phyloP scores from a whole-genome alignment of 805 yeast genomes.

The Kuraishia hungarica region DNA sequence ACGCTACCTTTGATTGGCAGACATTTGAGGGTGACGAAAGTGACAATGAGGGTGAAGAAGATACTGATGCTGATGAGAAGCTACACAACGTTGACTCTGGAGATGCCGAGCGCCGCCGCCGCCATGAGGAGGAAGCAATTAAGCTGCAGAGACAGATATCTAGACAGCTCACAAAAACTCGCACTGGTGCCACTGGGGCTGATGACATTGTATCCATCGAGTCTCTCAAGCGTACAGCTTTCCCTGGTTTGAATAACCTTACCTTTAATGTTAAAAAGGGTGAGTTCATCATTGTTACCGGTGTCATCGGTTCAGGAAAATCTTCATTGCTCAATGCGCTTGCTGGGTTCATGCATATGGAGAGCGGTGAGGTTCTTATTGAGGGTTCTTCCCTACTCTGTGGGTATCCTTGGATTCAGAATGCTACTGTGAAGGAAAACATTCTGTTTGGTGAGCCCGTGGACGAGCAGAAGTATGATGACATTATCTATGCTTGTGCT shows the following conservation, averaged over 20 bases:
- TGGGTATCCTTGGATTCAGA: conserved; percentile 73
- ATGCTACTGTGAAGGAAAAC: conserved; percentile 68
- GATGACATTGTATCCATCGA: not conserved
- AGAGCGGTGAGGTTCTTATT: conserved; percentile 40
- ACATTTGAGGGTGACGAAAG: conserved; percentile 27
- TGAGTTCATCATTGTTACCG: conserved; percentile 68
- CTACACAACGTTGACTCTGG: not conserved
- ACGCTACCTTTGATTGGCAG: conserved; percentile 68
- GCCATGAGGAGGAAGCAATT: conserved; percentile 6
- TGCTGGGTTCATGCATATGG: conserved; percentile 57
- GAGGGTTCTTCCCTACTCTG: conserved; percentile 43
- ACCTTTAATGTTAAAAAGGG: conserved; percentile 47
- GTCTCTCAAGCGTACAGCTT: conserved; percentile 30
- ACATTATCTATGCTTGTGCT: conserved; percentile 57
- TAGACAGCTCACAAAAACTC: conserved; percentile 12
- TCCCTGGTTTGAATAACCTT: conserved; percentile 39
- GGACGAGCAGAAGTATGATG: conserved; percentile 39
- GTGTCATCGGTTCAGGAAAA: conserved; percentile 75
- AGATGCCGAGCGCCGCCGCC: conserved; percentile 9
- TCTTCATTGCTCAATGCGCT: conserved; percentile 63
- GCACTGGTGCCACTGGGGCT: not conserved
- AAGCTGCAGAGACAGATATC: conserved; percentile 16
- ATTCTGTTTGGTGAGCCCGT: conserved; percentile 58
- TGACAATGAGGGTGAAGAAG: conserved; percentile 8
- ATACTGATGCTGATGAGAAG: not conserved